A percentile compares a stretch with the other conserved stretches of the same genome.
phyloP scores from a whole-genome alignment of 768 basidiomycete genomes.

The Galerina marginata region DNA sequence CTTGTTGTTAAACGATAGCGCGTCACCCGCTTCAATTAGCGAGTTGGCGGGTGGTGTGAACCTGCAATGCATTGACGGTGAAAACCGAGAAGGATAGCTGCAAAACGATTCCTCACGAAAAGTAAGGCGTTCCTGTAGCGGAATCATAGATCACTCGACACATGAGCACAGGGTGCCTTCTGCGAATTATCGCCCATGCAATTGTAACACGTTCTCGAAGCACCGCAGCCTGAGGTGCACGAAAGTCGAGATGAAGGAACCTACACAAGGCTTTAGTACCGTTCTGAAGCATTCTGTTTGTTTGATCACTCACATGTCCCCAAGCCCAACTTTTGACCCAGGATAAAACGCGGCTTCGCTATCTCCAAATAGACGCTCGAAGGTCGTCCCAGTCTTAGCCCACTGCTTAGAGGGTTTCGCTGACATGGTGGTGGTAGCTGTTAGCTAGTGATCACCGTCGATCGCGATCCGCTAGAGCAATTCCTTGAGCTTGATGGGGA shows the following conservation, averaged over 20 bases:
- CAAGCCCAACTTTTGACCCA: conserved; percentile 33
- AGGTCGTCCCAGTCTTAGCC: conserved; percentile 8
- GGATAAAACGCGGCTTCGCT: conserved; percentile 39
- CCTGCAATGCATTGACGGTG: background rate
- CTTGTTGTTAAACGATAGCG: background rate
- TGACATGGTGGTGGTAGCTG: background rate
- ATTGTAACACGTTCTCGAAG: conserved; percentile 41
- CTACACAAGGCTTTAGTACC: conserved; percentile 16
- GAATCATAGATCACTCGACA: conserved; percentile 45
- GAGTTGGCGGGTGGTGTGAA: background rate
- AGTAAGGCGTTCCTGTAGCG: conserved; percentile 49
- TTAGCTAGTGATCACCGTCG: background rate
- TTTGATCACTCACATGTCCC: conserved; percentile 38
- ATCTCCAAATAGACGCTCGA: conserved; percentile 31
- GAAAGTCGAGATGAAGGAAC: conserved; percentile 38
- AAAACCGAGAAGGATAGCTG: background rate
- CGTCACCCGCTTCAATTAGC: background rate
- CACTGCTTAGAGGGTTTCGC: background rate
- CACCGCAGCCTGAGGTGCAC: conserved; percentile 27
- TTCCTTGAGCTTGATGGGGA: background rate
- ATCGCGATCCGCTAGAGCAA: no score
- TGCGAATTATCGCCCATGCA: conserved; percentile 64
- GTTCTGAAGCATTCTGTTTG: background rate
- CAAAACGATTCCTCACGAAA: conserved; percentile 26
- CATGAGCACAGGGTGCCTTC: conserved; percentile 62